Evolutionary conservation across 129 eudicot genomes (phyloP), one percentile per base, ranked within the genome.

Genomic region (Pulicaria dysenterica): DNA sequence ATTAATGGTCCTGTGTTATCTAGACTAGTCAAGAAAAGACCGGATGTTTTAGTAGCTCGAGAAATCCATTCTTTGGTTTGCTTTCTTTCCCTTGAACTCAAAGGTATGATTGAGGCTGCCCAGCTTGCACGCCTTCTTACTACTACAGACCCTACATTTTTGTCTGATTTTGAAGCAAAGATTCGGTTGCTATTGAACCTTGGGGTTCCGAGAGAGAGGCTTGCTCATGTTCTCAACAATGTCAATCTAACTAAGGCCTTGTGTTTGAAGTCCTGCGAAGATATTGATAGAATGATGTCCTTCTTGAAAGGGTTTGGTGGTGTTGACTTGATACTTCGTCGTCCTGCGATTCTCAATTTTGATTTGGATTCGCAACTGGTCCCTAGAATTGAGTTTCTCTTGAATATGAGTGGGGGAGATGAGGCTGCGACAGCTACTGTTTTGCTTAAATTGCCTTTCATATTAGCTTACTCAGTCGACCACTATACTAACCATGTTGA

Each of bases 221-320:
- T 94, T 62, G 83, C 75, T 47, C 83, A 76, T 79, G 89, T 94
- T 73, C 95, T 94, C 24, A 90, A 87, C 74, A 85, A 82, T 39
- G 80, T 86, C 16, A 85, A 94, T 64, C 59, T 90, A 43, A 75
- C 80, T 15, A 94, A 84, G 85, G 97, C 91, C 38, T 73, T 94
- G 58, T 90, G 93, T 65, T 80, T 84, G 8, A 88, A 82, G 76
- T 79, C 99, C 1, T n/a, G 16, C 14, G 77, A 90, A 69, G 96
- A 94, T 37, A 76, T 94, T 9, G 70, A 86, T 40, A 79, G 73
- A 64, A 76, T 70, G 80, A 56, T 94, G 19, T 58, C 73, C 37
- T 94, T 79, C 81, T 79, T 94, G 81, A 73, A 80, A 56, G 79
- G 81, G 67, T 90, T 85, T 79, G 93, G 92, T 8, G 99, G 97